Base-by-base conservation (phyloP, 139 green algal genomes). In the Chlorella ohadii region DNA sequence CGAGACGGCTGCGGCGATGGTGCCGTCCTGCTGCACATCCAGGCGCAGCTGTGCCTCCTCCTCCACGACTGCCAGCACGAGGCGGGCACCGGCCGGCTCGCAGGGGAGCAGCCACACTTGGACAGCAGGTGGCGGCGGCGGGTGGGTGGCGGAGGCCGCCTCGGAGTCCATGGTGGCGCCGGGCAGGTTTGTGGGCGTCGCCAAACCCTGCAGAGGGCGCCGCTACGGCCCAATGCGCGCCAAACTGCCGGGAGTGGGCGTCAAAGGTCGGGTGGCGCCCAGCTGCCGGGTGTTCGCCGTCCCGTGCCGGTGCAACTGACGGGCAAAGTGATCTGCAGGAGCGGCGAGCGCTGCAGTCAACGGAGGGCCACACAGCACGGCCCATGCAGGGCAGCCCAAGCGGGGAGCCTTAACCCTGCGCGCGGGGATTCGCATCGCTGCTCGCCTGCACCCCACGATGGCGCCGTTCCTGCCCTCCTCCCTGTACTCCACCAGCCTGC, bases 401-500 rank as follows among this genome's bases (percentile, higher is more conserved):
- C 68, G 1, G n/a, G 28, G 31, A 51, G 44, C 44, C 44, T 51
- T 16, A 51, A 51, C n/a, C n/a, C n/a, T n/a, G n/a, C n/a, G n/a
- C n/a, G n/a, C n/a, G n/a, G n/a, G n/a, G n/a, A n/a, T n/a, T 51
- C 44, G 44, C 44, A 51, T 51, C 44, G 44, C 44, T 64, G 74
- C 74, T 31, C 74, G 68, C 76, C 36, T 82, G n/a, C n/a, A n/a
- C 27, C 38, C 72, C 44, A 59, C 19, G n/a, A 84, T 84, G 79
- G 79, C 66, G 31, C 51, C 66, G 31, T 81, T 86, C 47, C 23
- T 86, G 39, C 81, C 81, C 22, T 72, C 41, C 12, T 33, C 56
- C 22, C 61, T 82, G 1, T 85, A 76, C 84, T 51, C 44, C 44
- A 51, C 44, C 44, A 66, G 61, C 77, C 77, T 81, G 57, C 56